These are phyloP conservation scores for Sonneratia caseolaris DNA, from an alignment of 345 rosid genomes.

Conservation along the genomic window DNA sequence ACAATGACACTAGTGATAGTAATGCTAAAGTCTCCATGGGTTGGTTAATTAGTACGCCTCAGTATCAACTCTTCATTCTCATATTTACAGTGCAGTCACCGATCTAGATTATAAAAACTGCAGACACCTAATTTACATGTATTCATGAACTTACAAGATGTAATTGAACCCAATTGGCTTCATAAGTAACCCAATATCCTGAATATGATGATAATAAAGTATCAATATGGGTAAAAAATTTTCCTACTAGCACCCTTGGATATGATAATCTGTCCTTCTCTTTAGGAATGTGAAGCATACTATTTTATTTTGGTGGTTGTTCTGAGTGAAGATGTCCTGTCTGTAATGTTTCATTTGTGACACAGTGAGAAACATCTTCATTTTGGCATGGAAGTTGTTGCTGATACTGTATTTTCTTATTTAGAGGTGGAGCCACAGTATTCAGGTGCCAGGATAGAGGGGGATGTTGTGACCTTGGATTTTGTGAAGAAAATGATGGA, in stretches of 20 bases:
- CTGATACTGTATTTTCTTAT: slow-evolving; percentile 9
- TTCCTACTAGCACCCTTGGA: not conserved
- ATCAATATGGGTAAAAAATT: not conserved
- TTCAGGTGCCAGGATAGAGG: slow-evolving; percentile 87
- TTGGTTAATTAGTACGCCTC: not conserved
- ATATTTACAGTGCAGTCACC: not conserved
- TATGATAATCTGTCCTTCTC: not conserved
- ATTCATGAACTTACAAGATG: not conserved
- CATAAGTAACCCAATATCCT: not conserved
- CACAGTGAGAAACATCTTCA: not conserved
- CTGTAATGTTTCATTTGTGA: not conserved
- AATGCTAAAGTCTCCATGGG: not conserved
- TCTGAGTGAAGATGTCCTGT: not conserved
- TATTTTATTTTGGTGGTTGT: not conserved
- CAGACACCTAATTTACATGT: not conserved
- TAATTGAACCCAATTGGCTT: not conserved
- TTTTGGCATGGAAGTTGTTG: not conserved
- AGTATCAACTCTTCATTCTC: not conserved
- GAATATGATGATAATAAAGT: not conserved
- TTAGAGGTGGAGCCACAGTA: slow-evolving; percentile 97
- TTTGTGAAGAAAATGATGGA: slow-evolving; percentile 94
- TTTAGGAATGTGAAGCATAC: not conserved
- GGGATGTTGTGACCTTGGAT: slow-evolving; percentile 73
- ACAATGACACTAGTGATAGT: not conserved
- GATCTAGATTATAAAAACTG: not conserved